Base-by-base conservation (phyloP, 108 stramenopile genomes). In the Phaeodactylum tricornutum region DNA sequence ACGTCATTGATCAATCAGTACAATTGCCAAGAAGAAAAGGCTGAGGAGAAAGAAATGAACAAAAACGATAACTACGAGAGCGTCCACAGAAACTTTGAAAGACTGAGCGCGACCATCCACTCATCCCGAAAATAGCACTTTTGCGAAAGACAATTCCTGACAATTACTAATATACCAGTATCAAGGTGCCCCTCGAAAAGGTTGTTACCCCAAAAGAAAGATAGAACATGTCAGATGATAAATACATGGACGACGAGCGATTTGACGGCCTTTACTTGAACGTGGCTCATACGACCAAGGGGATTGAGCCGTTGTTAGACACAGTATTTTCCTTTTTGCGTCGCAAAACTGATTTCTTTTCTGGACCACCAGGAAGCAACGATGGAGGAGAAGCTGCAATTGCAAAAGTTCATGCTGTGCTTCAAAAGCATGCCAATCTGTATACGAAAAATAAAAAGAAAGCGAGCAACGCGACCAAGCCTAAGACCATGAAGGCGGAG, bases 261-360 rank as follows among this genome's bases (percentile, higher is more conserved):
- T 99, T 99, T 68, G 99, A 99, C 67, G 90, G 86, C 8, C 65
- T 99, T 49, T 95, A 95, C 58, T 47, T 99, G 67, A 86, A 88
- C 59, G 71, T 99, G 3, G 96, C 99, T 35, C 86, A 95, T 55
- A 84, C 88, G 53, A 55, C 84, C 26, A 76, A 57, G 9, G 98
- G 98, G 17, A 99, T 99, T 64, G 99, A 99, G 47, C 94, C 92
- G 0, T 55, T 99, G 16, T 84, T 99, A 67, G 96, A 98, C 49
- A 87, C 89, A 4, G 71, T 98, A 29, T 97, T 99, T 65, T 87
- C 89, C 12, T 74, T 99, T 92, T 52, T 99, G 33, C 85, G 98
- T 34, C 93, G 99, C 29, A 97, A 98, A 65, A 97, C 99, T 4
- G 99, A 99, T 61, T 99, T 99, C 59, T 99, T 96, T 66, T 62